These are phyloP conservation scores for Cladosporium sp. DNA, from an alignment of 2,329 filamentous ascomycete genomes.

Conservation along the genomic window DNA sequence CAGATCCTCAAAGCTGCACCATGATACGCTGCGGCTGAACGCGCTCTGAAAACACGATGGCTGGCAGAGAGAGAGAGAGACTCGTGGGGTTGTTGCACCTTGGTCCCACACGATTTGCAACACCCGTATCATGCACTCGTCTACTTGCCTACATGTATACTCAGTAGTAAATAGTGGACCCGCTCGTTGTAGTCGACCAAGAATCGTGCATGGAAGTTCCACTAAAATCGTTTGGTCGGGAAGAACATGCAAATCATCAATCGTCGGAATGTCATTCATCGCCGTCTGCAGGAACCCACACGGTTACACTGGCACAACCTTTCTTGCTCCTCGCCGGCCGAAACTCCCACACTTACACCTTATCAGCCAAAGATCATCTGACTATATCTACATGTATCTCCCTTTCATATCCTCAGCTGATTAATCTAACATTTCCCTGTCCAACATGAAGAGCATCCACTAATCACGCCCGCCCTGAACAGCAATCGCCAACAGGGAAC, in stretches of 20 bases:
- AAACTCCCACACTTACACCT: background rate
- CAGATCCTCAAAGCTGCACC: background rate
- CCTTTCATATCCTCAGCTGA: background rate
- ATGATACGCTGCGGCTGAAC: conserved; percentile 8
- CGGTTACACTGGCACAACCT: background rate
- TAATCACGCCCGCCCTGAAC: no score
- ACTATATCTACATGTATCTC: background rate
- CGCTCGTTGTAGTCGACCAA: background rate
- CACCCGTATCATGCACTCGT: background rate
- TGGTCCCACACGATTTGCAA: background rate
- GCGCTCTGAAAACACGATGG: conserved; percentile 13
- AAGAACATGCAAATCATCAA: background rate
- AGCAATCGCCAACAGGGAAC: conserved; percentile 7
- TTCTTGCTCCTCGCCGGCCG: background rate
- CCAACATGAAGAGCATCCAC: background rate
- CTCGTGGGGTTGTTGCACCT: background rate
- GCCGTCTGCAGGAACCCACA: no score
- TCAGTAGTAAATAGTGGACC: background rate
- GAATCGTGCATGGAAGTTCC: background rate
- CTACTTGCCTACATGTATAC: background rate
- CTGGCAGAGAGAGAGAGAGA: background rate
- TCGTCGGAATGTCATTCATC: background rate
- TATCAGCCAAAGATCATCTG: background rate
- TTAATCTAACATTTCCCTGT: background rate
- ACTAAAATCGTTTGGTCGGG: background rate